Base-by-base conservation (phyloP, 179 eudicot genomes). In the Kewa caespitosa region DNA sequence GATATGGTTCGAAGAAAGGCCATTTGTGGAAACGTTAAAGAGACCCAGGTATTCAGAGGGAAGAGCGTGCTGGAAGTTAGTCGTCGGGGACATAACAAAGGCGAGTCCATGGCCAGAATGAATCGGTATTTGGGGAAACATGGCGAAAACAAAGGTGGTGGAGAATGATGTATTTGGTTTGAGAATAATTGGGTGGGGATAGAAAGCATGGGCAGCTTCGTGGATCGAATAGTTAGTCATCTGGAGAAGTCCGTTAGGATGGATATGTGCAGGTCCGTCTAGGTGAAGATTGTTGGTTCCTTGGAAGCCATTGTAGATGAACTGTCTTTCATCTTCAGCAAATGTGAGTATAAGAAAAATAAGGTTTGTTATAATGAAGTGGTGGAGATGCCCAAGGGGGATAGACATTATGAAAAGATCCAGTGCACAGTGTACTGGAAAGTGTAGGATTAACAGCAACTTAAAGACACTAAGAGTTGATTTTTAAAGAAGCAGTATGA, bases 121-220 rank as follows among this genome's bases (percentile, higher is more conserved):
- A 36, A 59, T 38, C 1, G 33, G 20, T 8, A 69, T 6, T 8
- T 50, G 13, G 59, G 84, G 82, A 55, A 64, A 73, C 13, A 86
- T 84, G 22, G 84, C 85, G 46, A 86, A 80, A 22, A 61, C 84
- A 78, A 79, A 86, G 67, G 75, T 64, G n/a, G 83, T 80, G 30
- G 87, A 84, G 41, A 86, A 80, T 8, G 87, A 74, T 25, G 36
- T 0, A 25, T 39, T 38, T 74, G 61, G 78, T 65, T 30, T 41
- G 50, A 81, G 77, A 2, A 6, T 28, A n/a, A 77, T 38, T 1
- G 72, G 84, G 30, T 69, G 48, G 36, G 84, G 72, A 66, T 76
- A 77, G 75, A 81, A 76, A 72, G 84, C 82, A 64, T 62, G 79
- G n/a, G 84, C 75, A 3, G 57, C 25, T 39, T 77, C 60, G 2